A percentile compares a stretch with the other conserved stretches of the same genome.
Conservation (phyloP, 805 yeast species). For the Kazachstania psychrophila region DNA sequence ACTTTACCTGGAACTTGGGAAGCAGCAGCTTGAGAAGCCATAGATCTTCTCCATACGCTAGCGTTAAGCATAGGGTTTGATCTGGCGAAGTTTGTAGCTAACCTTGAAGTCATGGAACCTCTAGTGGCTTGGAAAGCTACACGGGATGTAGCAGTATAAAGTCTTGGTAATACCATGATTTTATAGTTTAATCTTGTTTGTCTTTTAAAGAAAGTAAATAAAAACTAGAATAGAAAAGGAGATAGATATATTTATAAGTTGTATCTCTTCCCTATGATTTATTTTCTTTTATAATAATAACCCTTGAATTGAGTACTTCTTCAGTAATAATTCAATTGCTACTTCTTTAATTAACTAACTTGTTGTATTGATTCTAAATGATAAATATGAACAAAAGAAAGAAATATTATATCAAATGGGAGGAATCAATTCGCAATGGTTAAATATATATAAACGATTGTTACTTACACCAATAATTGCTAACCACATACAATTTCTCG, state of each 20-base stretch:
- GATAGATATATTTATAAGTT: not conserved
- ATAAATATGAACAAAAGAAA: no score
- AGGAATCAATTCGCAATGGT: not conserved
- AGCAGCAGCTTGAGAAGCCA: slow-evolving; percentile 42
- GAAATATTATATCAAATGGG: no score
- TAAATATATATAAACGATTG: not conserved
- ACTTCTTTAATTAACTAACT: no score
- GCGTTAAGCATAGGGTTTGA: slow-evolving; percentile 1
- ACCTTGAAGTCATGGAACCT: slow-evolving; percentile 52
- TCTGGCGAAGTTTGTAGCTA: slow-evolving; percentile 2
- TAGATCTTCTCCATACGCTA: slow-evolving; percentile 6
- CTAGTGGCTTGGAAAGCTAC: slow-evolving; percentile 83
- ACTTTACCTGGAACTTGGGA: slow-evolving; percentile 61
- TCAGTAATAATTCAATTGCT: no score
- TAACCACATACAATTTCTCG: not conserved
- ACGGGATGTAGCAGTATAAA: slow-evolving; percentile 61
- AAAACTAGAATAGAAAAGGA: not conserved
- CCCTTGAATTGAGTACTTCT: no score
- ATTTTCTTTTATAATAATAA: no score
- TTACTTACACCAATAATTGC: not conserved
- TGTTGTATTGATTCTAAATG: no score
- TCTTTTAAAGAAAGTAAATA: not conserved
- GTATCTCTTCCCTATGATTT: no score
- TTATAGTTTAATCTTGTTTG: not conserved
- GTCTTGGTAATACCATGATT: slow-evolving; percentile 47